These are phyloP conservation scores for Metschnikowia hibisci DNA, from an alignment of 805 yeast species.

Conservation along the genomic window DNA sequence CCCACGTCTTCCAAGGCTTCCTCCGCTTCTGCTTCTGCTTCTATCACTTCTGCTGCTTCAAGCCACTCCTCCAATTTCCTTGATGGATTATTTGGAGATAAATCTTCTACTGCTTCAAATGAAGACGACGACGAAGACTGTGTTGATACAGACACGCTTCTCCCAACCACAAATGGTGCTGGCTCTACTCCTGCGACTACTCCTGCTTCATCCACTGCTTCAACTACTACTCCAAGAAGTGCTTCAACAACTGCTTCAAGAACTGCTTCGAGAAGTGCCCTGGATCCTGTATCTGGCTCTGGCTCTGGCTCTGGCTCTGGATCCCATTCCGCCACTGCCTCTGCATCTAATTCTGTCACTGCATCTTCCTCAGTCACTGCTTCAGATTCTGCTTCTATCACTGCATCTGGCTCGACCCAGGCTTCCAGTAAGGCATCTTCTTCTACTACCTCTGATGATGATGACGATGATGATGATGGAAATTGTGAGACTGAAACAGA, in stretches of 20 bases:
- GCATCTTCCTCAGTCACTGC: background rate
- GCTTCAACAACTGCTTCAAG: background rate
- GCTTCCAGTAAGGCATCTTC: background rate
- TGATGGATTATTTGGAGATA: conserved; percentile 3
- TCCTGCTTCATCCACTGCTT: background rate
- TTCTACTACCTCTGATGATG: background rate
- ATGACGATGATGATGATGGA: background rate
- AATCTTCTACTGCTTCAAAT: background rate
- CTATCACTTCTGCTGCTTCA: background rate
- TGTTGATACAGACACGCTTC: conserved; percentile 9
- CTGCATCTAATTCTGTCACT: background rate
- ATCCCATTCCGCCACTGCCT: background rate
- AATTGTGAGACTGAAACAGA: background rate
- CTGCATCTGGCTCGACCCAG: background rate
- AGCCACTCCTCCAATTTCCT: background rate
- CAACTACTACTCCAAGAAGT: background rate
- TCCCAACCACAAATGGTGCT: conserved; percentile 5
- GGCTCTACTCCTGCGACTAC: background rate
- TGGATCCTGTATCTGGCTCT: background rate
- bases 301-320: background rate
- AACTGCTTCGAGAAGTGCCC: background rate
- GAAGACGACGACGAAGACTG: conserved; percentile 10
- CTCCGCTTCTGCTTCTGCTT: background rate
- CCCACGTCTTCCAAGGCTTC: background rate
- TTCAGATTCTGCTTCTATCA: background rate